Percentiles rank a stretch among this genome's conserved stretches.
Conservation (phyloP, 2,329 filamentous ascomycete species). For the Chrysoporthe austroafricana region DNA sequence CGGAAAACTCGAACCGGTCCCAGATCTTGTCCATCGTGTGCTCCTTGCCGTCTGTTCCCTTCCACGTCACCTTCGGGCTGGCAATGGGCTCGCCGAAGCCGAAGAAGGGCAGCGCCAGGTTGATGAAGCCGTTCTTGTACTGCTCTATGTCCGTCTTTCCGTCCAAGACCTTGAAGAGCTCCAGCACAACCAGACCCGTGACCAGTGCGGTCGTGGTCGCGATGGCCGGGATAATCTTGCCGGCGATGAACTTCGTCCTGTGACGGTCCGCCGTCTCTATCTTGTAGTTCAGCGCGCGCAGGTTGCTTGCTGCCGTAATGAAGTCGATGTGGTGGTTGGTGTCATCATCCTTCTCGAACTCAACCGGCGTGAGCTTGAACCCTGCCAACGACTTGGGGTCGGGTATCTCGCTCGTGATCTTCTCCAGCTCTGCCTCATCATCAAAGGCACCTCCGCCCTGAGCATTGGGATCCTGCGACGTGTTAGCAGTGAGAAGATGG, state of each 20-base stretch:
- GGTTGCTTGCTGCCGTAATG: conserved; percentile 94
- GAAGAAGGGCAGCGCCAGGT: conserved; percentile 94
- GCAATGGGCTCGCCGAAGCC: conserved; percentile 97
- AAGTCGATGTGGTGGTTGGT: conserved; percentile 99
- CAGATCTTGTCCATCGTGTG: conserved; percentile 87
- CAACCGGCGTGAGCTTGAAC: conserved; percentile 88
- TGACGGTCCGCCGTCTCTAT: conserved; percentile 90
- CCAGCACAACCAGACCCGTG: conserved; percentile 88
- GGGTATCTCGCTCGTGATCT: conserved; percentile 74
- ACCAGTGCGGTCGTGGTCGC: conserved; percentile 96
- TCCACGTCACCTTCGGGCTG: conserved; percentile 90
- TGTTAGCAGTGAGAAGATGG: conserved; percentile 15
- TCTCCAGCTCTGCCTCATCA: conserved; percentile 76
- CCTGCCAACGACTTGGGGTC: conserved; percentile 79
- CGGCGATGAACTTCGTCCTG: conserved; percentile 99
- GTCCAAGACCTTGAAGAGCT: conserved; percentile 95
- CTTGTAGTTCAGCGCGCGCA: conserved; percentile 97
- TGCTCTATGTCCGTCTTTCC: conserved; percentile 96
- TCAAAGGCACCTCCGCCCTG: conserved; percentile 59
- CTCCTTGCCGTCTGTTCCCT: conserved; percentile 77
- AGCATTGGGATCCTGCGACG: conserved; percentile 75
- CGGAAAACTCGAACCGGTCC: conserved; percentile 91
- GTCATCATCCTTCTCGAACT: conserved; percentile 98
- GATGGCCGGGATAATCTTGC: conserved; percentile 99
- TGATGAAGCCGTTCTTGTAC: conserved; percentile 99